Base-by-base conservation (phyloP, 1,139 yeast genomes). In the Hanseniaspora uvarum region DNA sequence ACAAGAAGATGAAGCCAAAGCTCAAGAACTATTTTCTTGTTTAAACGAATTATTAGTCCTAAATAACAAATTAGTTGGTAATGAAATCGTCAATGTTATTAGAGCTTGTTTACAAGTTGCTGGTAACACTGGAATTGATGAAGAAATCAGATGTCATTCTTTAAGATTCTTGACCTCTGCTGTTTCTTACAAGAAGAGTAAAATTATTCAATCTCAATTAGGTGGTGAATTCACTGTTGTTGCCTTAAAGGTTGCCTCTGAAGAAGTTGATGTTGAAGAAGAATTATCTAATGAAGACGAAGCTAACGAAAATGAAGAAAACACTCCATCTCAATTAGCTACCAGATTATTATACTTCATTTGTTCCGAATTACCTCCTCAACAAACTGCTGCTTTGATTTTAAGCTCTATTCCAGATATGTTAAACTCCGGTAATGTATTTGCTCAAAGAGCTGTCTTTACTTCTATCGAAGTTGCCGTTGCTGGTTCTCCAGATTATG, bases 401-500 rank as follows among this genome's bases (percentile, higher is more conserved):
- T 75, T 89, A 59, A 86, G 81, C 59, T 77, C 78, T 59, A 71
- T 87, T 60, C 81, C 83, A 52, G 65, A 76, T 52, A 73, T 84
- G 75, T 74, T 86, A 60, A 68, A 73, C 51, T 83, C 95, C 19
- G 60, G 79, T 24, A 80, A 85, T 66, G 77, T 78, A 58, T 83
- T 80, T 60, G 88, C 85, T 70, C 82, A 95, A 73, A 83, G 96
- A 71, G 96, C 95, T 58, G 94, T 85, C 56, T 76, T 88, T 57
- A 74, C 86, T 63, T 78, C 94, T 43, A 74, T 92, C 59, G 89
- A 94, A 61, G 87, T 82, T 56, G 81, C 94, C 53, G 85, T 86
- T 52, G 79, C 85, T 59, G 98, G 98, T 66, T 92, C 97, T 46
- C 97, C 97, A 59, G 98, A 92, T 66, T 89, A 76, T 69, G 78